Percentiles rank a stretch among this genome's conserved stretches.
phyloP scores from a whole-genome alignment of 352 stramenopile species.

The Pythium dissotocum region DNA sequence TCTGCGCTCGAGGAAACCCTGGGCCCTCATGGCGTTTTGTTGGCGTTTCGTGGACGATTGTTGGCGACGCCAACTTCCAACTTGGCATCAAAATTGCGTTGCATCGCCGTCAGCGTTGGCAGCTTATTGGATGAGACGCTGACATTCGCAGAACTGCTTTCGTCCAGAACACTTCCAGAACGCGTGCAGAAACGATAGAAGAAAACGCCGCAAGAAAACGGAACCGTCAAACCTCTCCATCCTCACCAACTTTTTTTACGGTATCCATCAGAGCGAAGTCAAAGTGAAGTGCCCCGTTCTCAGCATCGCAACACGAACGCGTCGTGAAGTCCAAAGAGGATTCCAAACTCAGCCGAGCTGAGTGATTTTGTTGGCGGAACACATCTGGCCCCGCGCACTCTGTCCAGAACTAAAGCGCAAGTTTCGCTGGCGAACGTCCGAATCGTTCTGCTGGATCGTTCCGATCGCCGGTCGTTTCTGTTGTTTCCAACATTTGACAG shows the following conservation, averaged over 20 bases:
- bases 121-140: background rate
- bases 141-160: background rate
- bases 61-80: background rate
- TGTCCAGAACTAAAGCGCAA: background rate
- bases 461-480: background rate
- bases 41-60: background rate
- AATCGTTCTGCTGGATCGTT: conserved; percentile 1
- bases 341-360: background rate
- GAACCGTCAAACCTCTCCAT: background rate
- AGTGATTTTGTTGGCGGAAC: conserved; percentile 3
- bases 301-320: background rate
- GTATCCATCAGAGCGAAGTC: background rate
- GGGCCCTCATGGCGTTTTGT: background rate
- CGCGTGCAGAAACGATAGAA: background rate
- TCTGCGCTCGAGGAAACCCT: background rate
- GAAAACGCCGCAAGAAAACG: background rate
- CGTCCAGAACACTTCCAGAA: background rate
- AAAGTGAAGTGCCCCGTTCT: background rate
- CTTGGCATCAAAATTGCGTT: background rate
- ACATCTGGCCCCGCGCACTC: background rate
- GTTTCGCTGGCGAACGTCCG: conserved; percentile 3
- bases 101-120: background rate
- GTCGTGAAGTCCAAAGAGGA: background rate
- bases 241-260: background rate
- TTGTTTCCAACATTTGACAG: background rate